These are phyloP conservation scores for Kondoa subrosea DNA, from an alignment of 768 basidiomycete species.

Conservation along the genomic window DNA sequence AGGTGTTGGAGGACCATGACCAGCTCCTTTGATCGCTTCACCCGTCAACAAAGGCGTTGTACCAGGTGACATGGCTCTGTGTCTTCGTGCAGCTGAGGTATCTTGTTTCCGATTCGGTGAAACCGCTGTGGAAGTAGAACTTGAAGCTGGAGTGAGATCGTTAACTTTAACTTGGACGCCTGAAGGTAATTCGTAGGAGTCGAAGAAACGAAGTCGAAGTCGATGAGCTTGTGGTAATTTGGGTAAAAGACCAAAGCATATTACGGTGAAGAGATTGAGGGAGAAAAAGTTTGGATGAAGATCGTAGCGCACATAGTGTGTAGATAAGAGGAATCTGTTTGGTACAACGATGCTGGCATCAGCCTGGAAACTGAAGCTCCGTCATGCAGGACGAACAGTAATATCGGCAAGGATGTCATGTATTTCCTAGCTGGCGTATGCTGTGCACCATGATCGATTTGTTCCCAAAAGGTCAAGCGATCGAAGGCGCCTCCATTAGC, in stretches of 20 bases:
- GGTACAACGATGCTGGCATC: background rate
- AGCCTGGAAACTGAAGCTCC: background rate
- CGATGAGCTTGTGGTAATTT: conserved; percentile 53
- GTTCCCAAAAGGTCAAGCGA: conserved; percentile 95
- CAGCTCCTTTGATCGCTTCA: background rate
- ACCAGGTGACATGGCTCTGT: background rate
- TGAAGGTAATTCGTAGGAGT: background rate
- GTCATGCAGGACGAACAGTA: conserved; percentile 44
- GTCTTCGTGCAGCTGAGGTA: background rate
- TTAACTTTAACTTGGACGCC: background rate
- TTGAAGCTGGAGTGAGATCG: background rate
- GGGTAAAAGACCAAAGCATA: conserved; percentile 63
- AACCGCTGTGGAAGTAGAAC: background rate
- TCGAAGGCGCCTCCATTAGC: conserved; percentile 86
- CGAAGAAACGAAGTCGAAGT: conserved; percentile 27
- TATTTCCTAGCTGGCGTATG: conserved; percentile 98
- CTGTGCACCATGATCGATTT: conserved; percentile 95
- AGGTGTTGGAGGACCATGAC: background rate
- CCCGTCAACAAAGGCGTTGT: background rate
- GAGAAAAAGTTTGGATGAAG: conserved; percentile 63
- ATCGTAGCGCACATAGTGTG: conserved; percentile 94
- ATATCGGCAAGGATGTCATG: conserved; percentile 74
- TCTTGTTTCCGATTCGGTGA: background rate
- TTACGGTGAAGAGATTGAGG: conserved; percentile 63
- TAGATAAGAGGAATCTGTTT: conserved; percentile 77